Evolutionary conservation across 352 stramenopile species (phyloP).

Genomic region (Pythium scleroteichum): DNA sequence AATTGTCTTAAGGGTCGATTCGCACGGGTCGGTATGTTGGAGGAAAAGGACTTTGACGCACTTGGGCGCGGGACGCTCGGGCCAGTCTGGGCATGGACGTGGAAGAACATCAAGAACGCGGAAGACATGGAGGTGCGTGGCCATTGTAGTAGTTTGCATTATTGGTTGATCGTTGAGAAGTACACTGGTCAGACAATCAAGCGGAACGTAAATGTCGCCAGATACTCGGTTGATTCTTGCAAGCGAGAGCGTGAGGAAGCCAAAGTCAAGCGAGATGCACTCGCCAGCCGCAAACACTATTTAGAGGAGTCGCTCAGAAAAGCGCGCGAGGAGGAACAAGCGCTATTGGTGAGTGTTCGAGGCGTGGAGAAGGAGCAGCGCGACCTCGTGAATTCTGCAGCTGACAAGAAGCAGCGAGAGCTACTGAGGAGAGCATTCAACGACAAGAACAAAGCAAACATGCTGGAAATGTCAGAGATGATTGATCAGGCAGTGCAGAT

Average conservation of each 20-base stretch:
- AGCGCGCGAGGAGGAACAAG: conserved; percentile 28
- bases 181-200: conserved; percentile 23
- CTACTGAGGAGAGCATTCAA: conserved; percentile 34
- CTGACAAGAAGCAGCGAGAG: conserved; percentile 35
- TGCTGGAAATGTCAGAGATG: not conserved
- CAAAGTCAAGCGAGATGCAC: conserved; percentile 18
- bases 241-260: conserved; percentile 42
- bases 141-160: not conserved
- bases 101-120: conserved; percentile 38
- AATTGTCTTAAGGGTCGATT: conserved; percentile 34
- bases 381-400: not conserved
- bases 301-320: conserved; percentile 29
- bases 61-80: conserved; percentile 33
- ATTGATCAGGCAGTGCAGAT: conserved; percentile 15
- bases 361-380: conserved; percentile 34
- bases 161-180: not conserved
- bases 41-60: conserved; percentile 51
- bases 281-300: conserved; percentile 25
- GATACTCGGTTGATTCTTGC: conserved; percentile 31
- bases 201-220: conserved; percentile 38
- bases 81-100: conserved; percentile 43
- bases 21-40: conserved; percentile 29
- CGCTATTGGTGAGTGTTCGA: conserved; percentile 29
- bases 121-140: conserved; percentile 37
- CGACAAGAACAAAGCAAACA: conserved; percentile 18